Percentiles rank a stretch among this genome's conserved stretches.
phyloP scores from a whole-genome alignment of 2,329 filamentous ascomycete genomes.

The Leptosphaerulina australis region DNA sequence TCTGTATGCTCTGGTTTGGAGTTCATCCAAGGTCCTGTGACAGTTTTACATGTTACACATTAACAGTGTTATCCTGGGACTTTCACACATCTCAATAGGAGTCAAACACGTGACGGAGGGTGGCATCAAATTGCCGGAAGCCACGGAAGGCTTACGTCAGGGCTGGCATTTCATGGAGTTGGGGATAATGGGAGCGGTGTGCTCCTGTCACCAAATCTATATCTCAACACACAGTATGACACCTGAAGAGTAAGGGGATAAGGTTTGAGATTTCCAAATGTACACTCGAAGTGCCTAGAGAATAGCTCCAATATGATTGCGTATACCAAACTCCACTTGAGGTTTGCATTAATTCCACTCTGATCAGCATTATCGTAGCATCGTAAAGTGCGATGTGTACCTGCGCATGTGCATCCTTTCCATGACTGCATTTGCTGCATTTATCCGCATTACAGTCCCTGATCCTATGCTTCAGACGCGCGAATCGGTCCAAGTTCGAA shows the following conservation, averaged over 20 bases:
- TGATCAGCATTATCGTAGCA: not conserved
- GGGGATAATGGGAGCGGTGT: not conserved
- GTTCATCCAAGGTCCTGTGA: not conserved
- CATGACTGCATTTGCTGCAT: not conserved
- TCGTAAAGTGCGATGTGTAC: not conserved
- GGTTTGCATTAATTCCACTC: not conserved
- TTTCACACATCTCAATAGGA: not conserved
- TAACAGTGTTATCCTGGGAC: not conserved
- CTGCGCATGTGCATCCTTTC: not conserved
- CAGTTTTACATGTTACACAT: too few species aligned
- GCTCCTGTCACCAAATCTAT: not conserved
- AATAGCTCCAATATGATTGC: not conserved
- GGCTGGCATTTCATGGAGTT: not conserved
- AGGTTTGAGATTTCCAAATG: not conserved
- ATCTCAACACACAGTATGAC: not conserved
- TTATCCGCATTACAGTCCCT: not conserved
- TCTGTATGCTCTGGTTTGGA: not conserved
- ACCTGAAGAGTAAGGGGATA: not conserved
- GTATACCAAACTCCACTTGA: not conserved
- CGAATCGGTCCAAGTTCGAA: not conserved
- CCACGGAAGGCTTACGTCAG: not conserved
- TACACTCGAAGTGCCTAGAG: not conserved
- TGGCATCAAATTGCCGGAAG: slow-evolving; percentile 11
- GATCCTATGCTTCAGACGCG: not conserved
- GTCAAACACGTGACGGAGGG: not conserved